Percentiles rank a stretch among this genome's conserved stretches.
phyloP scores from a whole-genome alignment of 2,329 filamentous ascomycete species.

The Clarireedia monteithiana region DNA sequence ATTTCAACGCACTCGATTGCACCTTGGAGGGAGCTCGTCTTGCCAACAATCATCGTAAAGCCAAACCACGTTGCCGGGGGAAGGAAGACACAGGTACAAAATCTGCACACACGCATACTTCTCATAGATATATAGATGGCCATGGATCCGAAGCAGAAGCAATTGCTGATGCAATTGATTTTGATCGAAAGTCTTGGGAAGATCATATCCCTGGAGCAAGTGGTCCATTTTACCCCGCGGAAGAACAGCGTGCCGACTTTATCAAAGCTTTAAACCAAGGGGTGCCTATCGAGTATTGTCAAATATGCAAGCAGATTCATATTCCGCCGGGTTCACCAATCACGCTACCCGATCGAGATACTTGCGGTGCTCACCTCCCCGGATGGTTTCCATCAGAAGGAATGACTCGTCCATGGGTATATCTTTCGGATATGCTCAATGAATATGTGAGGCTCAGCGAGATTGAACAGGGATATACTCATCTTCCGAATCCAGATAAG shows the following conservation, averaged over 20 bases:
- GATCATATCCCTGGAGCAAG: slow-evolving; percentile 1
- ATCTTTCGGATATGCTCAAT: slow-evolving; percentile 15
- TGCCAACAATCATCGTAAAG: not conserved
- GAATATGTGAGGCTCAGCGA: slow-evolving; percentile 14
- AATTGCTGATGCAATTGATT: slow-evolving; percentile 3
- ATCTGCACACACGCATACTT: too few species aligned
- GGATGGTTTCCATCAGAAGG: slow-evolving; percentile 23
- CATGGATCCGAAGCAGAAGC: not conserved
- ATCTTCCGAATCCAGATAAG: slow-evolving; percentile 1
- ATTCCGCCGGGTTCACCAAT: slow-evolving; percentile 19
- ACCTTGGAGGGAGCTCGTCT: slow-evolving; percentile 6
- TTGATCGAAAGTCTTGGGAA: slow-evolving; percentile 2
- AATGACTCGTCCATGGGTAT: slow-evolving; percentile 15
- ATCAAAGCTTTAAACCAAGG: slow-evolving; percentile 10
- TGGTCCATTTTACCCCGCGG: slow-evolving; percentile 4
- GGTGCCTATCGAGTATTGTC: slow-evolving; percentile 18
- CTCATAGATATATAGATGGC: not conserved
- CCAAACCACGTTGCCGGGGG: not conserved
- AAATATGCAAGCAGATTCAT: slow-evolving; percentile 20
- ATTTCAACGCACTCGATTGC: not conserved
- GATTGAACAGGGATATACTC: slow-evolving; percentile 9
- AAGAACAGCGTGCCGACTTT: slow-evolving; percentile 8
- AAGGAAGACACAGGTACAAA: not conserved
- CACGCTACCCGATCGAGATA: slow-evolving; percentile 21
- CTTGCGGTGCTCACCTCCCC: slow-evolving; percentile 21